phyloP scores from a whole-genome alignment of 495 filamentous ascomycete species.

The Pyrenula massariospora region DNA sequence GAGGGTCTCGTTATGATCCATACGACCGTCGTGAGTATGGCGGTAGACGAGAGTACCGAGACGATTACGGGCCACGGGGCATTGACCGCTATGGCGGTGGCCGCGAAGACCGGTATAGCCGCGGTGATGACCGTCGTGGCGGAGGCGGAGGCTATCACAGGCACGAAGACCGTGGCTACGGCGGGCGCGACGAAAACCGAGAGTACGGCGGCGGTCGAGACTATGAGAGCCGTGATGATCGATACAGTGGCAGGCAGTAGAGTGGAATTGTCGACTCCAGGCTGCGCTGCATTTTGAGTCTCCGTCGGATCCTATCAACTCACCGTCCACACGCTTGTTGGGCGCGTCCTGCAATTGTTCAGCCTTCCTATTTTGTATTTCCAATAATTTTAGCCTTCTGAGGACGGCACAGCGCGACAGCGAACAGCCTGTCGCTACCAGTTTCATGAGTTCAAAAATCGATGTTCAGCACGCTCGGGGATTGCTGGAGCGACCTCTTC shows the following conservation, averaged over 20 bases:
- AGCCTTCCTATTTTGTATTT: background rate
- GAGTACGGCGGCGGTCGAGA: conserved; percentile 47
- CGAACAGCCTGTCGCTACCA: background rate
- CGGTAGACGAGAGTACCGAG: conserved; percentile 36
- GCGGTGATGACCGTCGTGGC: conserved; percentile 34
- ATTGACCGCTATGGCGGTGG: conserved; percentile 56
- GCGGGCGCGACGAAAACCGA: conserved; percentile 49
- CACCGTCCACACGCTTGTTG: background rate
- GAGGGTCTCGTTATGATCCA: conserved; percentile 34
- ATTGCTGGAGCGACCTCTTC: background rate
- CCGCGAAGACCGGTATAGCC: conserved; percentile 48
- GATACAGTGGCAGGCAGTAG: conserved; percentile 14
- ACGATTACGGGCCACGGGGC: conserved; percentile 55
- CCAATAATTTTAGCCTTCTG: background rate
- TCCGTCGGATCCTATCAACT: background rate
- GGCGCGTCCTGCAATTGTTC: background rate
- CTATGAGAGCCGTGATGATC: conserved; percentile 39
- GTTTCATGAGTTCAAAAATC: background rate
- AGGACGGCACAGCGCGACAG: background rate
- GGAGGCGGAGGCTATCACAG: conserved; percentile 26
- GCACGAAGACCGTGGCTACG: conserved; percentile 34
- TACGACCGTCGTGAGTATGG: conserved; percentile 44
- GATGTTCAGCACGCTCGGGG: background rate
- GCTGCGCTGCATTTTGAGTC: background rate
- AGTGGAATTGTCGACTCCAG: background rate